Evolutionary conservation across 129 eudicot genomes (phyloP), one percentile per base, ranked within the genome.

Genomic region (Kitagawia praeruptora): DNA sequence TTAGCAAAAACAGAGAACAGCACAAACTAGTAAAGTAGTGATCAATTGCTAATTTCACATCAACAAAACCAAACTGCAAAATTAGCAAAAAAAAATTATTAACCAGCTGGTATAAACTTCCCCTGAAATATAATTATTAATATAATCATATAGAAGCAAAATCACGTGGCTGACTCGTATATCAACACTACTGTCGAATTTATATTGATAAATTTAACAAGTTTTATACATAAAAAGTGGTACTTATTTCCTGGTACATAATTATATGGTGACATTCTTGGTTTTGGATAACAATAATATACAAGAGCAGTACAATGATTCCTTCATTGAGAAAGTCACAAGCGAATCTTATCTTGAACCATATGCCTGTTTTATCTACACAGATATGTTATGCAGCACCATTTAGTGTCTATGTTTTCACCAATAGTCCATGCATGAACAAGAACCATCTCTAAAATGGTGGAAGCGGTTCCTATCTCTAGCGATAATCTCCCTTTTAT

Each of bases 361-460:
- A 23, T 40, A 34, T 67, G 75, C 75, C 75, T 38, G 48, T 71
- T 71, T 40, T 40, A 40, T 74, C 49, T 41, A 40, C 48, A 44
- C 37, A 42, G n/a, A 41, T 40, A 67, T 67, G 56, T 74, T 75
- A 46, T 48, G 61, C 77, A 27, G 58, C 61, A 77, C 69, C 64
- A 42, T 34, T 4, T 54, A 27, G 74, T 61, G 80, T 19, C 71
- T 42, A n/a, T 45, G 14, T 61, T n/a, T 71, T 88, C 81, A 88
- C 91, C 91, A 88, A 70, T 85, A 83, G 58, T 88, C 89, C 84
- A 48, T 75, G 74, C 91, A 88, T 34, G 91, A 88, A 77, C 91
- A 88, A 72, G 48, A 71, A 37, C 91, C 91, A 81, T 88, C 81
- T 75, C 84, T 81, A 80, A 88, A 88, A 83, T 83, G 87, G 49